Percentiles rank a stretch among this genome's conserved stretches.
These are phyloP conservation scores for Phyllosticta citribraziliensis DNA, from an alignment of 2,329 filamentous ascomycete genomes.

Conservation along the genomic window DNA sequence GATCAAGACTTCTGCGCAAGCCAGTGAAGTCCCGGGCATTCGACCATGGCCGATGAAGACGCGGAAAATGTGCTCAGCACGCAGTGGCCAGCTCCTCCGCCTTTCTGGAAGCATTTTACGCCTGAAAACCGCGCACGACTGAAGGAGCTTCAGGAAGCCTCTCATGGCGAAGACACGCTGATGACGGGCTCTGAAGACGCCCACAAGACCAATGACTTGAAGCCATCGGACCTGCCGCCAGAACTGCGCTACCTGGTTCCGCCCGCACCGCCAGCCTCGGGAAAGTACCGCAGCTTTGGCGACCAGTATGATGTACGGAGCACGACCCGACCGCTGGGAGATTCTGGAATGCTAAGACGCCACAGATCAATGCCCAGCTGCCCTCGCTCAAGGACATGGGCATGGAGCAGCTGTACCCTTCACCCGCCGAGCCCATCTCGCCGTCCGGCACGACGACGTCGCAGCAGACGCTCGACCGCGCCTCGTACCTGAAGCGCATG, in stretches of 20 bases:
- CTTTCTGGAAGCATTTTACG: constrained; percentile 85
- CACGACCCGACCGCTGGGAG: neutral
- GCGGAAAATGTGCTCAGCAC: constrained; percentile 39
- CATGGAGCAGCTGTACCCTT: constrained; percentile 60
- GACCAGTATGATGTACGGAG: constrained; percentile 5
- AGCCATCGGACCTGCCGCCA: constrained; percentile 44
- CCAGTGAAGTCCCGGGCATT: neutral
- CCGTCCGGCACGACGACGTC: constrained; percentile 38
- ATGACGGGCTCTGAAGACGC: constrained; percentile 21
- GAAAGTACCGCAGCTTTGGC: constrained; percentile 68
- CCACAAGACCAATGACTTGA: constrained; percentile 8
- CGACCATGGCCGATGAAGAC: constrained; percentile 50
- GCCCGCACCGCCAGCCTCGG: constrained; percentile 60
- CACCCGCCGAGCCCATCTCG: constrained; percentile 23
- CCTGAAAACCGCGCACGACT: constrained; percentile 58
- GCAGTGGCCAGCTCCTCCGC: constrained; percentile 76
- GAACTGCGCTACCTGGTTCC: constrained; percentile 73
- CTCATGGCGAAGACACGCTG: constrained; percentile 14
- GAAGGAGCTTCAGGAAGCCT: constrained; percentile 35
- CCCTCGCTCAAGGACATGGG: constrained; percentile 60
- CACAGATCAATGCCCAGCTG: constrained; percentile 47
- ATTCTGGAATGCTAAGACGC: neutral
- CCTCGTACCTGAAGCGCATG: constrained; percentile 59
- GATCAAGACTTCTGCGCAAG: too few relatives aligned
- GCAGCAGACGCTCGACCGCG: constrained; percentile 45